Evolutionary conservation across 345 rosid genomes (phyloP), one percentile per base, ranked within the genome.

Genomic region (Eucalyptus microcorys): DNA sequence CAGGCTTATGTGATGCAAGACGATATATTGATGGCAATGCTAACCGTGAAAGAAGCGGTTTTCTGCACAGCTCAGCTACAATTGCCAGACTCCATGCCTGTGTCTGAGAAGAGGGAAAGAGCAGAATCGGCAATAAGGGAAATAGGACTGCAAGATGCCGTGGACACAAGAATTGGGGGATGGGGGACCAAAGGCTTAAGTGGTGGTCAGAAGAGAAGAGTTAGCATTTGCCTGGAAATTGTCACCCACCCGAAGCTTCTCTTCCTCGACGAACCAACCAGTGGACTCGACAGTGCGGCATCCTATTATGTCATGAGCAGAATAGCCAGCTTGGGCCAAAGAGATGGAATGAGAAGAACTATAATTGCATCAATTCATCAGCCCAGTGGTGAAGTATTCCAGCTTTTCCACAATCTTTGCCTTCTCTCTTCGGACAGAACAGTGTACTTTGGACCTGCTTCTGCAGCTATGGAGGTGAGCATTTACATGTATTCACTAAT

Each of bases 171-270:
- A 88, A 95, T 95, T 1, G 96, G 95, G 14, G 95, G 96, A 16
- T 91, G 94, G 95, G 87, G 88, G 34, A 22, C 8, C 5, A 94
- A 92, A 87, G 96, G 95, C 26, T 89, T 95, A 4, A 95, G 95
- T 17, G 94, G 95, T 5, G 95, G 95, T 34, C 95, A 94, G 50
- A 95, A 93, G 89, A 87, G 95, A 88, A 90, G 95, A 88, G 95
- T 94, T 34, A 93, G 94, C 89, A 95, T 94, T 86, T 95, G 95
- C 88, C 92, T 89, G 30, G 95, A 95, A 88, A 91, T 95, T 89
- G 86, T 95, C 49, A 94, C 92, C 4, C 50, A 93, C 1, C 96
- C 96, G 0, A 90, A 91, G 90, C 94, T 94, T 24, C 88, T 95
- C 45, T 95, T 95, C 89, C 93, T 94, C 1, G 95, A 94, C 7